Evolutionary conservation across 2,329 filamentous ascomycete species (phyloP), one percentile per base, ranked within the genome.

Genomic region (Colletotrichum abscissum): DNA sequence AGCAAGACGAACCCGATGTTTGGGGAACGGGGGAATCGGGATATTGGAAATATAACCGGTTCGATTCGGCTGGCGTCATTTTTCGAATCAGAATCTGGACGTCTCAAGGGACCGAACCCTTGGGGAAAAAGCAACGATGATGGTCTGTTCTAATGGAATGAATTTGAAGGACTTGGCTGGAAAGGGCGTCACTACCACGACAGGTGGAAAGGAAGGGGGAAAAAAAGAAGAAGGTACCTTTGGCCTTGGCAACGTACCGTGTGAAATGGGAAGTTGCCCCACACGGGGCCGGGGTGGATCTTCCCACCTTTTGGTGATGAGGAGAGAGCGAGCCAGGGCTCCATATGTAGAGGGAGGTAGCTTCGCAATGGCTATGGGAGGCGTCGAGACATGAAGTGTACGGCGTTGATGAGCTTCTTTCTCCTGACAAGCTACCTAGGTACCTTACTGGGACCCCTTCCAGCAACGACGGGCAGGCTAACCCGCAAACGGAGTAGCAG

Each of bases 401-500:
- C 54, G 14, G 28, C 28, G 9, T 28, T 42, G 35, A 46, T 22
- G 33, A 57, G 63, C 52, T 56, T 65, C 63, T 56, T 65, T 63
- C 70, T 70, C 55, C 70, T 73, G 65, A 60, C 69, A 72, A 72
- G 64, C 69, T 72, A 46, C 38, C 14, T 46, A n/a, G 12, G 12
- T 42, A 42, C 38, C 12, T 42, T 5, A 63, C 64, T 72, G 59
- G 70, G 55, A 73, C 56, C 71, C 59, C 49, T 66, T 63, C 55
- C 38, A 69, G 59, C 49, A 67, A 54, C 24, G 60, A 55, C 60
- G 67, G 67, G 60, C 54, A 26, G 19, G 26, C 70, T 70, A 70
- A 65, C 30, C 70, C 60, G 46, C 35, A 62, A 56, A 33, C 46
- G 62, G 67, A 19, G 60, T 73, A 71, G 71, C 19, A 35, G 56